Conservation (phyloP, 2,329 filamentous ascomycete genomes). For the Fonsecaea erecta region DNA sequence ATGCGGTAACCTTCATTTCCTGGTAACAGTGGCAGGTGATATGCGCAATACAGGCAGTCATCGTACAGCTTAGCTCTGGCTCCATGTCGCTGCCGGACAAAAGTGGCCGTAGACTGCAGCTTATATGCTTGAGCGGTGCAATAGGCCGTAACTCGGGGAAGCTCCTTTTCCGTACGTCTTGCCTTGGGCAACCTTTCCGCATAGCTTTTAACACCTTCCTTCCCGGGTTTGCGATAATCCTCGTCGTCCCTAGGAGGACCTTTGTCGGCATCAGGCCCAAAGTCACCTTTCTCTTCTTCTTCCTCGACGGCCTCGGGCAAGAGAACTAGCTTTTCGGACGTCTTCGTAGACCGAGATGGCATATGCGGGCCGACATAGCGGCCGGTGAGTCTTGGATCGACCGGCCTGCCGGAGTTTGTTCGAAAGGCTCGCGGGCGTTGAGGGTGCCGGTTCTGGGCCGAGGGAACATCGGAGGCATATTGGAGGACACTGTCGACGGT, state of each 20-base stretch:
- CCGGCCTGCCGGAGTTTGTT: slow-evolving; percentile 44
- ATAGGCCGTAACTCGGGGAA: slow-evolving; percentile 91
- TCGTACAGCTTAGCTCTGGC: slow-evolving; percentile 97
- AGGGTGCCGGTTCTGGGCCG: slow-evolving; percentile 81
- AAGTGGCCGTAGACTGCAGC: slow-evolving; percentile 83
- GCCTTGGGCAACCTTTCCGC: slow-evolving; percentile 90
- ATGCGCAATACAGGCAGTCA: slow-evolving; percentile 94
- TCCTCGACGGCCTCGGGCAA: slow-evolving; percentile 77
- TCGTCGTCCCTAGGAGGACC: slow-evolving; percentile 61
- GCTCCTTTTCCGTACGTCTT: slow-evolving; percentile 75
- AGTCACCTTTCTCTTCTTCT: slow-evolving; percentile 61
- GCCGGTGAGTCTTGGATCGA: slow-evolving; percentile 61
- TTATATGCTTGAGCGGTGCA: slow-evolving; percentile 95
- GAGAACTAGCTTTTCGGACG: slow-evolving; percentile 95
- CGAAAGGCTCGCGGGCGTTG: slow-evolving; percentile 53
- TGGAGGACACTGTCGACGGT: slow-evolving; percentile 93
- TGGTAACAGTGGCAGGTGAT: slow-evolving; percentile 85
- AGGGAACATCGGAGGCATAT: slow-evolving; percentile 92
- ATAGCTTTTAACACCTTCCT: slow-evolving; percentile 78
- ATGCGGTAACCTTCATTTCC: slow-evolving; percentile 86
- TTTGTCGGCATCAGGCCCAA: slow-evolving; percentile 54
- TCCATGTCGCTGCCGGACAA: slow-evolving; percentile 83
- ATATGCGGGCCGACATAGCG: slow-evolving; percentile 64
- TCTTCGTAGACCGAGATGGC: slow-evolving; percentile 86
- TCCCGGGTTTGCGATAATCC: slow-evolving; percentile 62